Percentiles rank a stretch among this genome's conserved stretches.
phyloP scores from a whole-genome alignment of 495 filamentous ascomycete species.

The Trichoderma asperelloides region DNA sequence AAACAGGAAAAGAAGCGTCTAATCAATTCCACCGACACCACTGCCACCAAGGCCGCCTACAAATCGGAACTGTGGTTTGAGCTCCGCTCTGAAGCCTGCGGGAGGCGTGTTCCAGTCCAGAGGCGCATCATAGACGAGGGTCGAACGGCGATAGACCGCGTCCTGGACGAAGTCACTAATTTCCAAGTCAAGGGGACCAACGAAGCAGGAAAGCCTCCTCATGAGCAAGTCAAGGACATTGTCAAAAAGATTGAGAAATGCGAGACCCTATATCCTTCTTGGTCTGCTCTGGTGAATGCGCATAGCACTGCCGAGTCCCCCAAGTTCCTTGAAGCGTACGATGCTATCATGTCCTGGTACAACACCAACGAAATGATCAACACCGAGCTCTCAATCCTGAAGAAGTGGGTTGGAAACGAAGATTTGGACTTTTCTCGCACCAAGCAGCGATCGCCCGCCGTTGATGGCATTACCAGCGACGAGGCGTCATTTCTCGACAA shows the following conservation, averaged over 20 bases:
- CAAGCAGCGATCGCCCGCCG: slow-evolving; percentile 41
- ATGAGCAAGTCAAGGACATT: slow-evolving; percentile 80
- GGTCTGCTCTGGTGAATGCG: slow-evolving; percentile 56
- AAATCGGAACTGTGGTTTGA: slow-evolving; percentile 87
- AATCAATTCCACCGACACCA: slow-evolving; percentile 69
- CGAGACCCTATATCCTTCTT: slow-evolving; percentile 75
- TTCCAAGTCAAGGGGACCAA: slow-evolving; percentile 92
- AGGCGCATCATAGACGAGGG: slow-evolving; percentile 74
- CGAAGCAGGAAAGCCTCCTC: slow-evolving; percentile 77
- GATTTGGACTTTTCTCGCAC: slow-evolving; percentile 81
- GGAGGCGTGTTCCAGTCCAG: slow-evolving; percentile 74
- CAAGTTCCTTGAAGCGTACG: slow-evolving; percentile 68
- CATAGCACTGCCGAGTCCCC: slow-evolving; percentile 65
- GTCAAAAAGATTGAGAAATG: slow-evolving; percentile 81
- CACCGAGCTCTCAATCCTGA: slow-evolving; percentile 80
- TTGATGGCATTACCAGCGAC: slow-evolving; percentile 60
- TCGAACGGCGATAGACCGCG: slow-evolving; percentile 53
- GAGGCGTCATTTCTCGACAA: slow-evolving; percentile 90
- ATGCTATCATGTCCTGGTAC: slow-evolving; percentile 88
- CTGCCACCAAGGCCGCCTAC: slow-evolving; percentile 59
- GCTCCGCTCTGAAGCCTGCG: slow-evolving; percentile 70
- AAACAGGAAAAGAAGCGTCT: slow-evolving; percentile 94
- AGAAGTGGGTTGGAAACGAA: slow-evolving; percentile 93
- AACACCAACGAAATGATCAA: slow-evolving; percentile 98
- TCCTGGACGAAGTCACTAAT: slow-evolving; percentile 77